Evolutionary conservation across 768 basidiomycete species (phyloP).

Genomic region (Termitomyces sp.): DNA sequence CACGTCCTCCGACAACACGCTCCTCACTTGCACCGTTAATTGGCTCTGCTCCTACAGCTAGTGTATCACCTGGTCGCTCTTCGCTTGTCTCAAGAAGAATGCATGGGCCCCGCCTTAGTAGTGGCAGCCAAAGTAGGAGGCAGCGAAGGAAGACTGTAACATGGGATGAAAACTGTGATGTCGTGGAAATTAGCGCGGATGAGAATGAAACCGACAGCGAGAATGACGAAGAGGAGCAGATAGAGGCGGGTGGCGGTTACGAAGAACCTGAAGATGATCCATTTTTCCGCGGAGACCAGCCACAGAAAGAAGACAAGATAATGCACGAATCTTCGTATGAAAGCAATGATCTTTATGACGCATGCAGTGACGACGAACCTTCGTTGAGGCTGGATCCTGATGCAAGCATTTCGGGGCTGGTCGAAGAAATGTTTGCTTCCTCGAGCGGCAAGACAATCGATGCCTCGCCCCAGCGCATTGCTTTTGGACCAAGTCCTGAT

Average conservation of each 20-base stretch:
- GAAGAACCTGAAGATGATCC: slow-evolving; percentile 40
- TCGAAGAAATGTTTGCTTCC: slow-evolving; percentile 63
- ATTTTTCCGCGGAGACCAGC: slow-evolving; percentile 35
- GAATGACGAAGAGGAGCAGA: slow-evolving; percentile 24
- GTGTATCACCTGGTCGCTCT: slow-evolving; percentile 56
- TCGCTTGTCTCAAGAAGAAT: slow-evolving; percentile 70
- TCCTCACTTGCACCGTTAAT: slow-evolving; percentile 22
- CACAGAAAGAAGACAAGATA: slow-evolving; percentile 21
- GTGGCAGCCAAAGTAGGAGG: slow-evolving; percentile 35
- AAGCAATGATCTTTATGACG: slow-evolving; percentile 39
- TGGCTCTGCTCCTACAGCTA: slow-evolving; percentile 21
- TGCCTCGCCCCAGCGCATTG: not conserved
- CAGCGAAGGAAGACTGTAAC: slow-evolving; percentile 75
- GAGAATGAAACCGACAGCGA: slow-evolving; percentile 29
- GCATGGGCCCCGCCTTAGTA: slow-evolving; percentile 69
- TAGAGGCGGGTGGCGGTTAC: slow-evolving; percentile 19
- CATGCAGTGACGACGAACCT: slow-evolving; percentile 31
- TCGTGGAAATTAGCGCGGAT: slow-evolving; percentile 73
- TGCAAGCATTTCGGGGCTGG: slow-evolving; percentile 66
- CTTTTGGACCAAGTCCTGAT: not conserved
- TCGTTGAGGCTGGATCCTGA: slow-evolving; percentile 41
- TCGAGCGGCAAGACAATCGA: slow-evolving; percentile 23
- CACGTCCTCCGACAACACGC: slow-evolving; percentile 4
- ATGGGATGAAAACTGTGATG: slow-evolving; percentile 77
- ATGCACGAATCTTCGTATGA: slow-evolving; percentile 39